Conservation (phyloP, 2,329 filamentous ascomycete genomes). For the Apiospora sp. region DNA sequence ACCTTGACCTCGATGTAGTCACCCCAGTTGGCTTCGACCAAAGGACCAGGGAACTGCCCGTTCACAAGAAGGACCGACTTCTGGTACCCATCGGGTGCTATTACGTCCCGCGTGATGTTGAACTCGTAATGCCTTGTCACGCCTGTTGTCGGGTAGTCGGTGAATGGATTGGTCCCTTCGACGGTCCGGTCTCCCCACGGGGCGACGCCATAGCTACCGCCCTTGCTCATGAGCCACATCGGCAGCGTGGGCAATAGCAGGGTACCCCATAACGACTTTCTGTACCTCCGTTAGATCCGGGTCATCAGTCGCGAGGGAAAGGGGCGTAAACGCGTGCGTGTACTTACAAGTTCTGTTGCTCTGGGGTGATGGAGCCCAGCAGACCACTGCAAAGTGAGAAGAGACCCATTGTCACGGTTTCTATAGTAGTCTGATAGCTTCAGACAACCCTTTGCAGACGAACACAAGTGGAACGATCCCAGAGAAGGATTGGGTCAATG, state of each 20-base stretch:
- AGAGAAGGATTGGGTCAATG: background rate
- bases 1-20: constrained; percentile 47
- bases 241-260: constrained; percentile 43
- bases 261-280: constrained; percentile 45
- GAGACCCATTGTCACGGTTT: constrained; percentile 34
- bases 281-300: background rate
- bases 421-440: background rate
- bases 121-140: constrained; percentile 64
- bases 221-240: constrained; percentile 34
- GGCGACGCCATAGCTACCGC: constrained; percentile 27
- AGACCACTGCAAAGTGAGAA: constrained; percentile 33
- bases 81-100: constrained; percentile 65
- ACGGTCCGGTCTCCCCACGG: constrained; percentile 60
- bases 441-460: background rate
- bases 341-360: constrained; percentile 40
- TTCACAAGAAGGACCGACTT: constrained; percentile 53
- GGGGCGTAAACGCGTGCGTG: background rate
- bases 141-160: constrained; percentile 39
- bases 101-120: constrained; percentile 56
- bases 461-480: background rate
- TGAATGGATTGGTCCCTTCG: constrained; percentile 37
- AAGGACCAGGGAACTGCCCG: constrained; percentile 62
- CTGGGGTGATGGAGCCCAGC: constrained; percentile 34
- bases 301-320: background rate
- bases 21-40: constrained; percentile 58